Conservation (phyloP, 805 yeast genomes). For the Blastobotrys terrestris region DNA sequence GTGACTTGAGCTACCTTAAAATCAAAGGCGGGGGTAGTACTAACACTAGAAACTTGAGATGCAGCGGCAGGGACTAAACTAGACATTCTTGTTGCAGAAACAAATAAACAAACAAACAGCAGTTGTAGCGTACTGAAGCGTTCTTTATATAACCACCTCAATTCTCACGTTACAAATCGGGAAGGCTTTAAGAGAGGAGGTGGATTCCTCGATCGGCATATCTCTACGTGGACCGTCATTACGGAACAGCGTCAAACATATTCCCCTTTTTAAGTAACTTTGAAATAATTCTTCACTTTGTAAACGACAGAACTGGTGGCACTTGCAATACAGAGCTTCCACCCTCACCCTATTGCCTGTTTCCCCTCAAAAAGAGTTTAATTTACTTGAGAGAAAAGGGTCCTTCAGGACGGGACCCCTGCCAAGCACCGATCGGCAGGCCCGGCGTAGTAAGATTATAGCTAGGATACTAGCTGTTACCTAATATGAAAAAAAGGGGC, state of each 20-base stretch:
- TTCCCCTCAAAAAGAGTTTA: neutral
- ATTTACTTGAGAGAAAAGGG: neutral
- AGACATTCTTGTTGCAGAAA: neutral
- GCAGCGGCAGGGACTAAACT: neutral
- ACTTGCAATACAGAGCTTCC: too few species aligned
- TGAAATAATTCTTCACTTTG: too few species aligned
- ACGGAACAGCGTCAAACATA: too few species aligned
- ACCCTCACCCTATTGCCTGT: neutral
- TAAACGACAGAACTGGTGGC: too few species aligned
- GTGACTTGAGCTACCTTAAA: neutral
- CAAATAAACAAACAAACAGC: neutral
- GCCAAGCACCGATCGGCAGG: neutral
- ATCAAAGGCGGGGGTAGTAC: neutral
- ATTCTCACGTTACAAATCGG: neutral
- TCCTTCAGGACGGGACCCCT: neutral
- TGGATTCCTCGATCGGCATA: too few species aligned
- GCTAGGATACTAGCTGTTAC: neutral
- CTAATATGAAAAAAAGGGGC: too few species aligned
- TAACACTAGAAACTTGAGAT: neutral
- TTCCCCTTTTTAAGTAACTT: too few species aligned
- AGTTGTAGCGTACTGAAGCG: neutral
- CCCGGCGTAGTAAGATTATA: neutral
- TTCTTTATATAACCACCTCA: neutral
- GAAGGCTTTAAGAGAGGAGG: too few species aligned
- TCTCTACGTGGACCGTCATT: too few species aligned